Conservation (phyloP, 1,284 basidiomycete species). For the Pseudozyma hubeiensis region DNA sequence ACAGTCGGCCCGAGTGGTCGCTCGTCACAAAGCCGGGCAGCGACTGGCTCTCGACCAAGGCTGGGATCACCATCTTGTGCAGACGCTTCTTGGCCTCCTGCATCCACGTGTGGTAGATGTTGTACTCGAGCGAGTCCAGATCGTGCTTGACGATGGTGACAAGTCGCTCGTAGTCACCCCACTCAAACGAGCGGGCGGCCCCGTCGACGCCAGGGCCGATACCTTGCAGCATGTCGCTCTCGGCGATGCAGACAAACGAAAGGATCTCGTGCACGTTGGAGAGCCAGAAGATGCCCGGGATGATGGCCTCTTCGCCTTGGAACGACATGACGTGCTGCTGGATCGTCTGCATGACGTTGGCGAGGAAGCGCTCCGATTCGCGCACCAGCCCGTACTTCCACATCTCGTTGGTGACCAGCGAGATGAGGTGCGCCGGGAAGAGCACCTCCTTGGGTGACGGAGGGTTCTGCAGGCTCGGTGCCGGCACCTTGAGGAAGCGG, state of each 20-base stretch:
- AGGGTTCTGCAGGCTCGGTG: constrained; percentile 88
- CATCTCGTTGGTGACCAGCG: constrained; percentile 98
- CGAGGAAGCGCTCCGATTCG: constrained; percentile 96
- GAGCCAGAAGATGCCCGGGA: constrained; percentile 98
- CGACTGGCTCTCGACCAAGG: constrained; percentile 96
- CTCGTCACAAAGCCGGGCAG: constrained; percentile 97
- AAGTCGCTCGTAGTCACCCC: constrained; percentile 95
- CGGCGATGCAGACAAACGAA: constrained; percentile 97
- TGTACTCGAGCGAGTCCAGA: constrained; percentile 97
- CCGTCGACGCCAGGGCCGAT: constrained; percentile 93
- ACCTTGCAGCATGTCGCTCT: constrained; percentile 97
- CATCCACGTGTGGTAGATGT: constrained; percentile 99
- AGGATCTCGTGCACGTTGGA: constrained; percentile 99
- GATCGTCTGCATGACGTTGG: constrained; percentile 98
- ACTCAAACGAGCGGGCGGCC: constrained; percentile 90
- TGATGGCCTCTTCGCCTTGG: constrained; percentile 90
- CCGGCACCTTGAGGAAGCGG: constrained; percentile 90
- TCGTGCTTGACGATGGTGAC: constrained; percentile 99
- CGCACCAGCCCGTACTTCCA: constrained; percentile 99
- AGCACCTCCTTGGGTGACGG: constrained; percentile 96
- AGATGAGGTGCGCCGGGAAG: constrained; percentile 99
- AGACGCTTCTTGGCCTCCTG: constrained; percentile 96
- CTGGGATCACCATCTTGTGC: constrained; percentile 98
- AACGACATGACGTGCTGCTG: constrained; percentile 96
- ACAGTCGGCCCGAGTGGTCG: constrained; percentile 90